Evolutionary conservation across 345 rosid genomes (phyloP).

Genomic region (rapeseed (Brassica napus)): DNA sequence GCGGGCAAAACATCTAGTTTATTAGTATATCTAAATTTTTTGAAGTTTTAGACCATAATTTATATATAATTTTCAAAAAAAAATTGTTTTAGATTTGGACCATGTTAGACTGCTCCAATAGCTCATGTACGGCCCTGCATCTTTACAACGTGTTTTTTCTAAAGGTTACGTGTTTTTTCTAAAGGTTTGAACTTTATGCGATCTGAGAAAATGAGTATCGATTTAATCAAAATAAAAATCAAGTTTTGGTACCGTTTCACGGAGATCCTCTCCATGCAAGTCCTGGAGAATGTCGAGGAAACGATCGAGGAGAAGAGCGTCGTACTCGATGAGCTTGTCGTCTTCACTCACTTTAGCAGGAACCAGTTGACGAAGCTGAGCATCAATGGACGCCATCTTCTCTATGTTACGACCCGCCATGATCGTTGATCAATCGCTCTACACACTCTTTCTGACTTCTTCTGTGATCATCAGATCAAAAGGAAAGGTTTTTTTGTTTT

Average conservation of each 20-base stretch:
- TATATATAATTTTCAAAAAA: no score
- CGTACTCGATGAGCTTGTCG: conserved; percentile 93
- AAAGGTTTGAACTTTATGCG: not conserved
- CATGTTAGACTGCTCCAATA: no score
- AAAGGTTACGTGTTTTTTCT: no score
- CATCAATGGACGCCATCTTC: conserved; percentile 96
- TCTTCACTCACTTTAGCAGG: conserved; percentile 92
- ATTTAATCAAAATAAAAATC: not conserved
- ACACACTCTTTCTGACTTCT: not conserved
- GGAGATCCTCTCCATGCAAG: conserved; percentile 92
- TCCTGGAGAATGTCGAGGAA: conserved; percentile 96
- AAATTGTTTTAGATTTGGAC: no score
- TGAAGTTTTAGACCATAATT: no score
- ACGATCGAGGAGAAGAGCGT: conserved; percentile 91
- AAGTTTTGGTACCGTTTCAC: conserved; percentile 62
- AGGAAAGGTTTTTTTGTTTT: not conserved
- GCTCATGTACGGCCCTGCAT: no score
- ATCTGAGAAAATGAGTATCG: conserved; percentile 17
- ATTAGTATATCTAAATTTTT: no score
- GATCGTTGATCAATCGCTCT: conserved; percentile 26
- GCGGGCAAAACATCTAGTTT: no score
- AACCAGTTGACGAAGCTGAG: conserved; percentile 80
- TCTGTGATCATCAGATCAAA: conserved; percentile 33
- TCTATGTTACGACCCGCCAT: conserved; percentile 69
- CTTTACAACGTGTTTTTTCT: no score